Conservation (phyloP, 1,139 yeast species). For the Scheffersomyces cryptocercus region DNA sequence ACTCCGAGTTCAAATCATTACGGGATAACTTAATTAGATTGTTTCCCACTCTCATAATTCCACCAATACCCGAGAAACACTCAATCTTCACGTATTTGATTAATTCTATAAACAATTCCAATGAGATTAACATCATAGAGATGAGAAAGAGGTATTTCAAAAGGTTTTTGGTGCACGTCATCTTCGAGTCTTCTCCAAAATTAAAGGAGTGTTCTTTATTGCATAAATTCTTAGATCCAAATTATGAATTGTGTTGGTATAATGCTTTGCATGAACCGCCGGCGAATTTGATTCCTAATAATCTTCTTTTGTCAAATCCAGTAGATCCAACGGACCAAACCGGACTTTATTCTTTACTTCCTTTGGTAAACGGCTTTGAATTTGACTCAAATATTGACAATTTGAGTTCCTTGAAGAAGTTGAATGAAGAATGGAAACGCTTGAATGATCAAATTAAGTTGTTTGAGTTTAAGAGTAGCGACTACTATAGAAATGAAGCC, state of each 20-base stretch:
- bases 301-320: constrained; percentile 45
- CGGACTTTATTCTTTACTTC: constrained; percentile 45
- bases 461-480: constrained; percentile 29
- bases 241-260: constrained; percentile 49
- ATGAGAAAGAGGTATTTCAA: constrained; percentile 43
- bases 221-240: constrained; percentile 50
- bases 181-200: constrained; percentile 27
- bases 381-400: constrained; percentile 33
- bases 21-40: constrained; percentile 45
- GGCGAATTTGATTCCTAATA: constrained; percentile 39
- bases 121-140: constrained; percentile 41
- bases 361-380: constrained; percentile 40
- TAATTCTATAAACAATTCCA: constrained; percentile 39
- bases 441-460: constrained; percentile 37
- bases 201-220: constrained; percentile 33
- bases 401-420: constrained; percentile 31
- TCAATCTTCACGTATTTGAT: constrained; percentile 45
- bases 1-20: constrained; percentile 56
- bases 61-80: constrained; percentile 63
- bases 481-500: constrained; percentile 8
- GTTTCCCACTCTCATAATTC: constrained; percentile 52
- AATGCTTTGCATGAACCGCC: constrained; percentile 52
- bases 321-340: constrained; percentile 48
- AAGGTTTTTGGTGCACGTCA: constrained; percentile 37
- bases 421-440: constrained; percentile 39